Evolutionary conservation across 345 rosid genomes (phyloP).

Genomic region (Microcos paniculata): DNA sequence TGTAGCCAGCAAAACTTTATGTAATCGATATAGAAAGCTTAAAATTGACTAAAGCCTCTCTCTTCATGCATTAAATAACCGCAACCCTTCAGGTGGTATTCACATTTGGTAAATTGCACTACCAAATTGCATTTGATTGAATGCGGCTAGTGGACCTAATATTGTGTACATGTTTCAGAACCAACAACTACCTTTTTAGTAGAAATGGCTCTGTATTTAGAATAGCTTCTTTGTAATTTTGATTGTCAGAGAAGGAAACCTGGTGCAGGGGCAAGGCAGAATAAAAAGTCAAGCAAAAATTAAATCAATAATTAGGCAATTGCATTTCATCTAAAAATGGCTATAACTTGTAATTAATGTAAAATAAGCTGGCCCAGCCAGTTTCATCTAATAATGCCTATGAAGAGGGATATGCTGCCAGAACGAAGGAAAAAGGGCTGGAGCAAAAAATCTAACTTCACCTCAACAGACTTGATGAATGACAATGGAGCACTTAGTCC

Average conservation of each 20-base stretch:
- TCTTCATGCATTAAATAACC: neutral
- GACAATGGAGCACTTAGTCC: conserved; percentile 69
- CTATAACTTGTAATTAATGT: neutral
- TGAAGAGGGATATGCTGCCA: neutral
- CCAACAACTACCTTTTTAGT: conserved; percentile 60
- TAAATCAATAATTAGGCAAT: neutral
- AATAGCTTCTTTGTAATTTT: conserved; percentile 68
- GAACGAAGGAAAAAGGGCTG: neutral
- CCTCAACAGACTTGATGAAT: conserved; percentile 81
- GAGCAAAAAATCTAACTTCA: conserved; percentile 24
- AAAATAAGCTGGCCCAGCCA: neutral
- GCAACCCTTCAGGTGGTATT: neutral
- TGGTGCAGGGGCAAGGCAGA: conserved; percentile 23
- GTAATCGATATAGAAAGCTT: neutral
- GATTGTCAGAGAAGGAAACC: conserved; percentile 76
- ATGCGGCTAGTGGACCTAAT: neutral
- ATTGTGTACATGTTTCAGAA: neutral
- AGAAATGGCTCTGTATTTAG: conserved; percentile 69
- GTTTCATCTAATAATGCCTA: conserved; percentile 17
- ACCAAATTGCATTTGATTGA: neutral
- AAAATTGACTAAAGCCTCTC: neutral
- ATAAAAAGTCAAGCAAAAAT: conserved; percentile 1
- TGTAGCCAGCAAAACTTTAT: neutral
- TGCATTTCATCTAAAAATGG: neutral
- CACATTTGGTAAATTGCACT: neutral